Base-by-base conservation (phyloP, 306 rosid genomes). In the Rubus idaeus region DNA sequence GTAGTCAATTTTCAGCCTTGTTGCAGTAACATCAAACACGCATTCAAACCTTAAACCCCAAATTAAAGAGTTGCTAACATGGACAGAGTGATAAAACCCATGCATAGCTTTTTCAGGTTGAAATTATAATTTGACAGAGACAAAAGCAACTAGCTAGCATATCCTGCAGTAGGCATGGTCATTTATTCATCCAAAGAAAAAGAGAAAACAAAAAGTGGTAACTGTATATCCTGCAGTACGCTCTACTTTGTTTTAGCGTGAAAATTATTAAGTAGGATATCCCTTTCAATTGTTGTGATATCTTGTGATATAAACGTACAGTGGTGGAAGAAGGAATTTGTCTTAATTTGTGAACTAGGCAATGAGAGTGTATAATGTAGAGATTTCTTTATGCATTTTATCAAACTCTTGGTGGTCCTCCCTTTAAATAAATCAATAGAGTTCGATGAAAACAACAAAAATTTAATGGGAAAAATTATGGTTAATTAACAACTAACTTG, bases 1-100 rank as follows among this genome's bases (percentile, higher is more conserved):
- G 46, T 5, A 39, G 66, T 53, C 40, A 40, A 40, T 10, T 40
- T 67, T 30, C 13, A 20, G 64, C 35, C 16, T 67, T 42, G 11
- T 71, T 42, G 30, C 75, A 71, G 52, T 18, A 40, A 37, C 35
- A 37, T 71, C 39, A 71, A n/a, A 14, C 63, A 9, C 37, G 9
- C 8, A 63, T 37, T 39, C 46, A 60, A 71, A 70, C 46, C 53
- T 70, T 39, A 60, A 50, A 8, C 10, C 40, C 45, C 3, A 72
- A 55, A 39, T 64, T 46, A 64, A 20, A 55, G 52, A 71, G 44
- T 18, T 53, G 50, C 75, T 53, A 42, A 71, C 64, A 73, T 51
- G 49, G 63, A 71, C 41, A 47, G 40, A 44, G n/a, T n/a, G n/a
- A n/a, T n/a, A n/a, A 52, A 20, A 58, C 49, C 63, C 60, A 57